Evolutionary conservation across 202 grass and related monocot species (phyloP).

Genomic region (Carex arenaria): DNA sequence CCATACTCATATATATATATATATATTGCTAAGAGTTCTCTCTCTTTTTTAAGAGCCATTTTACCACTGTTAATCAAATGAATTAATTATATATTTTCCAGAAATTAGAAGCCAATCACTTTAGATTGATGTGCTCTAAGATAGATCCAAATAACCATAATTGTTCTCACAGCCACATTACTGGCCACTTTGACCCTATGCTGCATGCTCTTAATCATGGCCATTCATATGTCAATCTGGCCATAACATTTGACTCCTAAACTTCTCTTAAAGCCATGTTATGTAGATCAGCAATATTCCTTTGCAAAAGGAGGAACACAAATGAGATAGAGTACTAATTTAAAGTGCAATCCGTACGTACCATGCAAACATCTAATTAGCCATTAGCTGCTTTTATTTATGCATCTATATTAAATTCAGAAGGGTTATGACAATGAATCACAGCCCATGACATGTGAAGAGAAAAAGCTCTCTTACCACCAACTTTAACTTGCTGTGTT

Average conservation of each 20-base stretch:
- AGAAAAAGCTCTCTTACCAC: neutral
- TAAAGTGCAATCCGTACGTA: neutral
- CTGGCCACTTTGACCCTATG: neutral
- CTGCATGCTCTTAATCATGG: neutral
- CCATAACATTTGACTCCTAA: neutral
- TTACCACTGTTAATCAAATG: neutral
- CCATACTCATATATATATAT: too few relatives aligned
- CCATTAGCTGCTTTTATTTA: neutral
- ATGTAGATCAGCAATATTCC: neutral
- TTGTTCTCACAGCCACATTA: neutral
- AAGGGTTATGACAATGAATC: neutral
- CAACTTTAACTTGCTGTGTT: neutral
- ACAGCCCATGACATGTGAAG: neutral
- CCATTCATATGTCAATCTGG: neutral
- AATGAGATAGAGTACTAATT: neutral
- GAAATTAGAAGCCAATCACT: neutral
- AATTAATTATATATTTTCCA: neutral
- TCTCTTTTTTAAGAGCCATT: neutral
- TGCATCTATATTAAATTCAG: neutral
- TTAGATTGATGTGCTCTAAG: neutral
- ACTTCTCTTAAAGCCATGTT: neutral
- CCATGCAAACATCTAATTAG: neutral
- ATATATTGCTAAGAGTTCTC: neutral
- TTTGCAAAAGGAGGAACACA: neutral
- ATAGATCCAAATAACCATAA: neutral